phyloP scores from a whole-genome alignment of 2,329 filamentous ascomycete species.

The Colletotrichum chlorophyti region DNA sequence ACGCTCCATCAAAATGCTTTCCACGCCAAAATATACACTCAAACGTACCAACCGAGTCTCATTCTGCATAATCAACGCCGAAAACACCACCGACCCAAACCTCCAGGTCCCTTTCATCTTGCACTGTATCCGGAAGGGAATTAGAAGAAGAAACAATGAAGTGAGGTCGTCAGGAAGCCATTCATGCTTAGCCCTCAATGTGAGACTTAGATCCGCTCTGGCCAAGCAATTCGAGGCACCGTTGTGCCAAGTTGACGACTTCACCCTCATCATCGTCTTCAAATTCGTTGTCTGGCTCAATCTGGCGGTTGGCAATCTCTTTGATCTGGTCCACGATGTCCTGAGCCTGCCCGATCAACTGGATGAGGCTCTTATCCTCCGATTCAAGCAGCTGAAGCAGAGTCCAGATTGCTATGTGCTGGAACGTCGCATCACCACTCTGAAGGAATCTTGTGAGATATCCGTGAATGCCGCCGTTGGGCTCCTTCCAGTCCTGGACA shows the following conservation, averaged over 20 bases:
- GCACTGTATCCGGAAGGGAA: slow-evolving; percentile 11
- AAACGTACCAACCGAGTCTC: slow-evolving; percentile 26
- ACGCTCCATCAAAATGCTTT: slow-evolving; percentile 29
- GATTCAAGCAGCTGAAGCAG: slow-evolving; percentile 94
- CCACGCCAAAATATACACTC: slow-evolving; percentile 29
- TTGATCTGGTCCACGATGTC: slow-evolving; percentile 93
- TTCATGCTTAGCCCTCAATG: slow-evolving; percentile 71
- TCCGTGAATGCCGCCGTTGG: slow-evolving; percentile 92
- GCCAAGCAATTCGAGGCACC: slow-evolving; percentile 86
- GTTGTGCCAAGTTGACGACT: slow-evolving; percentile 87
- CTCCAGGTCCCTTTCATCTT: slow-evolving; percentile 18
- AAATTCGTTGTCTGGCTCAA: slow-evolving; percentile 86
- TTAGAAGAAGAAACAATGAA: slow-evolving; percentile 15
- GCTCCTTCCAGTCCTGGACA: slow-evolving; percentile 90
- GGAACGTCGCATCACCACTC: slow-evolving; percentile 95
- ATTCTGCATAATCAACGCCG: slow-evolving; percentile 30
- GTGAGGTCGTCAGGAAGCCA: neutral
- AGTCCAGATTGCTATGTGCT: slow-evolving; percentile 99
- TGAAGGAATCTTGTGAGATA: slow-evolving; percentile 93
- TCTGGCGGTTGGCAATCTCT: slow-evolving; percentile 85
- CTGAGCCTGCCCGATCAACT: slow-evolving; percentile 85
- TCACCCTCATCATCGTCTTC: slow-evolving; percentile 92
- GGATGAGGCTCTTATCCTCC: slow-evolving; percentile 87
- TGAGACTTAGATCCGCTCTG: slow-evolving; percentile 79
- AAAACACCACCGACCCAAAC: slow-evolving; percentile 25